These are phyloP conservation scores for Aspergillus bridgeri DNA, from an alignment of 495 filamentous ascomycete species.

Conservation along the genomic window DNA sequence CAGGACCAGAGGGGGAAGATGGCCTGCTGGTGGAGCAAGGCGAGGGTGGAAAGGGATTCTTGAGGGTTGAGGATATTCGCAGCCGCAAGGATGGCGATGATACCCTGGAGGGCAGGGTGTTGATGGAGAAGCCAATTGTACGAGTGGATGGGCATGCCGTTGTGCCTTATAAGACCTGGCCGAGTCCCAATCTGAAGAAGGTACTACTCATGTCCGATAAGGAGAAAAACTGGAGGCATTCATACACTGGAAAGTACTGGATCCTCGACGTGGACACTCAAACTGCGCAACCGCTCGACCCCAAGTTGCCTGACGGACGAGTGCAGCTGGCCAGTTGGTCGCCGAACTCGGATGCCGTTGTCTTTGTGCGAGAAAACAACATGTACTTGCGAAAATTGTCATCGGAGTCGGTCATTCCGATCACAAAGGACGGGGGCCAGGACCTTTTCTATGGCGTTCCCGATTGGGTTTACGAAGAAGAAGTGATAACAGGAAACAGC, in stretches of 20 bases:
- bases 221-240: constrained; percentile 82
- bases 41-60: constrained; percentile 60
- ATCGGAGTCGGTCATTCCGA: constrained; percentile 56
- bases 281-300: constrained; percentile 73
- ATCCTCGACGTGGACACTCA: constrained; percentile 89
- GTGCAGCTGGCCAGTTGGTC: constrained; percentile 90
- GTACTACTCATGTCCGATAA: constrained; percentile 73
- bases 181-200: constrained; percentile 78
- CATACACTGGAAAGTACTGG: constrained; percentile 81
- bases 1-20: constrained; percentile 79
- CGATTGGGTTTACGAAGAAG: constrained; percentile 99
- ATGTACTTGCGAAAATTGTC: constrained; percentile 73
- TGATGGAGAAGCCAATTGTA: constrained; percentile 71
- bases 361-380: constrained; percentile 86
- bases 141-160: constrained; percentile 52
- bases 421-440: constrained; percentile 81
- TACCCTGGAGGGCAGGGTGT: constrained; percentile 50
- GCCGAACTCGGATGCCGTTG: constrained; percentile 77
- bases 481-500: constrained; percentile 76
- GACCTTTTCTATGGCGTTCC: constrained; percentile 96
- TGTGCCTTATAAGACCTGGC: constrained; percentile 57
- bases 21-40: constrained; percentile 72
- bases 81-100: constrained; percentile 47
- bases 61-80: constrained; percentile 85
- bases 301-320: constrained; percentile 57